Base-by-base conservation (phyloP, 2,329 filamentous ascomycete species). In the Ceratocystis smalleyi region DNA sequence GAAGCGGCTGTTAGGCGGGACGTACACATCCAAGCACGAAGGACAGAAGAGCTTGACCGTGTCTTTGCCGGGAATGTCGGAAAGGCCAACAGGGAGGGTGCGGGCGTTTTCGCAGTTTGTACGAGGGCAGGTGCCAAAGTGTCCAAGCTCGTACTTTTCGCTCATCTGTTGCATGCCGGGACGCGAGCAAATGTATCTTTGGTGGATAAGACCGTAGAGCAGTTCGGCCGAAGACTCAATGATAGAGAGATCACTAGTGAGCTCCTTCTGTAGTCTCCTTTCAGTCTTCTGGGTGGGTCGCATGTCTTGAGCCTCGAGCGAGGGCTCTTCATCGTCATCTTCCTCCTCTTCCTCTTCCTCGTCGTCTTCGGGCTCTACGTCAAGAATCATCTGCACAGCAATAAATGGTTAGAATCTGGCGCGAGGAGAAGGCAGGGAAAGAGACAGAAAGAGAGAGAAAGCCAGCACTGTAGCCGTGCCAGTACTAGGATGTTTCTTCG, bases 41-140 rank as follows among this genome's bases (percentile, higher is more conserved):
- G 94, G 94, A 73, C 94, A 99, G 77, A 96, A 99, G 24, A 99
- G 83, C 78, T 99, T 99, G 72, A 99, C 94, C 0, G 94, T 99
- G 72, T 99, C 92, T 74, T 95, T 88, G 68, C 94, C 94, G 0
- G 94, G 92, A 59, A 92, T 94, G 75, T 99, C 94, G 66, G 90
- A 95, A 67, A 94, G 83, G 45, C 94, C 94, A 22, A 99, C 92
- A 1, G 94, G 94, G 4, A 99, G 81, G 15, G 95, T 94, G 71
- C 92, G 87, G 68, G 90, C 88, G 67, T 88, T 87, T 70, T 91
- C 88, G 80, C 94, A 99, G 75, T 92, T 85, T 66, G 92, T 95
- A 66, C 94, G 84, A n/a, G 94, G 94, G 74, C 94, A 99, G 69
- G 87, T 86, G 63, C 94, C 94, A 72, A 99, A 99, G 77, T 99